Percentiles rank a stretch among this genome's conserved stretches.
phyloP scores from a whole-genome alignment of 345 rosid genomes.

The Acer yangbiense region DNA sequence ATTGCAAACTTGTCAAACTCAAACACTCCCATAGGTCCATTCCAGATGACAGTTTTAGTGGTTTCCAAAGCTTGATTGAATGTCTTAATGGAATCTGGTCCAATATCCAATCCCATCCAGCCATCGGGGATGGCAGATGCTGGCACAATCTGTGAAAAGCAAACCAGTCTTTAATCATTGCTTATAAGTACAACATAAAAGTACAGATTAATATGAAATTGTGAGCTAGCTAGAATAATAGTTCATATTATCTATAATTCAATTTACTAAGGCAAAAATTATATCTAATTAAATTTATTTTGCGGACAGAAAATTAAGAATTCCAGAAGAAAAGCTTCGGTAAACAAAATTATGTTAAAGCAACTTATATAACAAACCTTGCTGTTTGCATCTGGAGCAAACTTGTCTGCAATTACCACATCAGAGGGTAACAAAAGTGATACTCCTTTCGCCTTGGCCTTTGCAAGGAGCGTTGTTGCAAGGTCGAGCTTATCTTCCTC shows the following conservation, averaged over 20 bases:
- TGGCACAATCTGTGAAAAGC: constrained; percentile 62
- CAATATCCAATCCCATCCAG: constrained; percentile 96
- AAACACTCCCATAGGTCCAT: constrained; percentile 98
- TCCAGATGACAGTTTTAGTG: constrained; percentile 93
- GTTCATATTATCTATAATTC: background rate
- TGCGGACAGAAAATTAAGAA: background rate
- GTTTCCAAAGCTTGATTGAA: constrained; percentile 76
- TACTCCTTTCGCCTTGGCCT: constrained; percentile 87
- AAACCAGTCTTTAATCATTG: background rate
- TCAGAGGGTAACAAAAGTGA: constrained; percentile 77
- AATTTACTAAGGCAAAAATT: too few species aligned
- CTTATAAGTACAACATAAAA: background rate
- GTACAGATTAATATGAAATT: background rate
- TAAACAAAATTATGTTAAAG: background rate
- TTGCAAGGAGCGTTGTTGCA: constrained; percentile 71
- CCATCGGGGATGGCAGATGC: constrained; percentile 85
- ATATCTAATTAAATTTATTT: background rate
- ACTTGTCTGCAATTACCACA: constrained; percentile 89
- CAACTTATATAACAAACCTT: constrained; percentile 49
- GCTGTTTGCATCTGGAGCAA: constrained; percentile 87
- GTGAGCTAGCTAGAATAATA: background rate
- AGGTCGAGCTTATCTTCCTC: constrained; percentile 84
- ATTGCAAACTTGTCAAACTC: constrained; percentile 84
- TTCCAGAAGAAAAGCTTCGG: background rate
- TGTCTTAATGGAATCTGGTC: constrained; percentile 76